A percentile compares a stretch with the other conserved stretches of the same genome.
phyloP scores from a whole-genome alignment of 192 early-diverging fungal species.

The Thamnidium elegans region DNA sequence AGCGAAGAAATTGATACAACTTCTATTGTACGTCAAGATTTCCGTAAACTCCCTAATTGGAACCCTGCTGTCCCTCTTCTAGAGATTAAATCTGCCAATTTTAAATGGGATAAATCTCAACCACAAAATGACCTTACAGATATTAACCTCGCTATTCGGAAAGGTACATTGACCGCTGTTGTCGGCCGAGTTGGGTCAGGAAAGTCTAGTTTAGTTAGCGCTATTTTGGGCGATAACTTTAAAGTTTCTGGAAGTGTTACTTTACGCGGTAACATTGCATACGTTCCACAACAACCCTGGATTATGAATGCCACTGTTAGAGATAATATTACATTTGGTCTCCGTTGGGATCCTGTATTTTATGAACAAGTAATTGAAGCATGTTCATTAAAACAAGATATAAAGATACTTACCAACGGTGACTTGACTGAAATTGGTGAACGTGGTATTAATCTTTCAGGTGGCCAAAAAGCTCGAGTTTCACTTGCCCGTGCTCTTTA shows the following conservation, averaged over 20 bases:
- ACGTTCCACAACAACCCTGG: slow-evolving; percentile 83
- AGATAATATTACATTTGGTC: slow-evolving; percentile 92
- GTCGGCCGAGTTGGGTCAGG: slow-evolving; percentile 51
- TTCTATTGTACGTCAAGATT: slow-evolving; percentile 52
- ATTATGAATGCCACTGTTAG: slow-evolving; percentile 91
- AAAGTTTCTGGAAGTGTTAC: slow-evolving; percentile 60
- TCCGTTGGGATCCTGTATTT: slow-evolving; percentile 64
- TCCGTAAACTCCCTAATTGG: slow-evolving; percentile 13
- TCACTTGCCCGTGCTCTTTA: slow-evolving; percentile 79
- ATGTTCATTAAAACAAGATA: slow-evolving; percentile 81
- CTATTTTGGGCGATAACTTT: slow-evolving; percentile 87
- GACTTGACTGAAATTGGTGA: slow-evolving; percentile 94
- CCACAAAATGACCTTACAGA: slow-evolving; percentile 32
- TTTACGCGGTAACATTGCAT: slow-evolving; percentile 64
- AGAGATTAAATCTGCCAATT: slow-evolving; percentile 46
- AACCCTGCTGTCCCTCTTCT: slow-evolving; percentile 30
- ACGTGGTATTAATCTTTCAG: slow-evolving; percentile 85
- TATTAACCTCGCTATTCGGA: slow-evolving; percentile 42
- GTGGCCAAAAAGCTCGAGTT: slow-evolving; percentile 83
- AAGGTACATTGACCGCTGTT: slow-evolving; percentile 33
- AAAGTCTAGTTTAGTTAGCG: slow-evolving; percentile 71
- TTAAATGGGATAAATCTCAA: slow-evolving; percentile 52
- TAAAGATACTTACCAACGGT: slow-evolving; percentile 79
- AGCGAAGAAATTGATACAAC: slow-evolving; percentile 77
- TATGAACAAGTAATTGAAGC: slow-evolving; percentile 72